phyloP scores from a whole-genome alignment of 495 filamentous ascomycete genomes.

The Tuber microsphaerosporum region DNA sequence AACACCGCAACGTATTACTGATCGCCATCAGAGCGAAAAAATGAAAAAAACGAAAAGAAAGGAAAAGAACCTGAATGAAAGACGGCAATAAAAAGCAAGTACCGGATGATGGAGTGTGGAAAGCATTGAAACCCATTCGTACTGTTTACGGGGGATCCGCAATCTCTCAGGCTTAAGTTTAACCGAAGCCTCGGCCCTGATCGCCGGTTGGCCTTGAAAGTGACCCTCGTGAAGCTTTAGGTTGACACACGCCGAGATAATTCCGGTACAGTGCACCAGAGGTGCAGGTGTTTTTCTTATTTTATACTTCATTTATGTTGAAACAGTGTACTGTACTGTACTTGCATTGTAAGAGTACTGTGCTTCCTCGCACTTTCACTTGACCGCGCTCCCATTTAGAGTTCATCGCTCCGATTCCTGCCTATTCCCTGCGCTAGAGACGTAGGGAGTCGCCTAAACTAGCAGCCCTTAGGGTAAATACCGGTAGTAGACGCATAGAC shows the following conservation, averaged over 20 bases:
- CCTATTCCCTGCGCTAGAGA: not conserved
- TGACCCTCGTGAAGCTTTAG: not conserved
- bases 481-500: not conserved
- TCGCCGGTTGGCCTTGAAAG: not conserved
- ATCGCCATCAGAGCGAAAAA: not conserved
- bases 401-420: not conserved
- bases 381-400: not conserved
- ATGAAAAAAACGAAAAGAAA: not conserved
- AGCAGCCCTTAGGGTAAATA: not conserved
- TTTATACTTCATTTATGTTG: not conserved
- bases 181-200: not conserved
- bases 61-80: not conserved
- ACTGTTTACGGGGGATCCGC: not conserved
- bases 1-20: not conserved
- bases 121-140: not conserved
- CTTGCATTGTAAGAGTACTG: no score
- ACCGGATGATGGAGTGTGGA: not conserved
- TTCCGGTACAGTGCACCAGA: not conserved
- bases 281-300: not conserved
- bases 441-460: not conserved
- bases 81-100: not conserved
- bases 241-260: not conserved
- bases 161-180: not conserved
- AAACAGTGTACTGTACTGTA: not conserved
- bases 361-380: not conserved